phyloP scores from a whole-genome alignment of 73 alveolate genomes.

The Halteria grandinella region DNA sequence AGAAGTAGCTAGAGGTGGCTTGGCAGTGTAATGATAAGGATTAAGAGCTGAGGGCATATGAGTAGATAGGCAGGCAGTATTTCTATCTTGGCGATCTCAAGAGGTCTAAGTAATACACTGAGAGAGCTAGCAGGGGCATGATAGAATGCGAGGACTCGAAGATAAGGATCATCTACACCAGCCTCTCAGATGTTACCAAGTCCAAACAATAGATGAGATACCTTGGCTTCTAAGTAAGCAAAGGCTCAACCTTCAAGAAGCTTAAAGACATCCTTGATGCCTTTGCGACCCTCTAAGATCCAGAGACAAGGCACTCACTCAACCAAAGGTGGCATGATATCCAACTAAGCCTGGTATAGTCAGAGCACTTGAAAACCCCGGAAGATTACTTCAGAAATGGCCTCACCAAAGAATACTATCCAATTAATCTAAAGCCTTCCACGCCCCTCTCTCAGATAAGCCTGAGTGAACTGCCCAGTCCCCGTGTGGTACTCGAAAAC shows the following conservation, averaged over 20 bases:
- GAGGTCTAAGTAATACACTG: constrained; percentile 74
- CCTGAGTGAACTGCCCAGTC: constrained; percentile 45
- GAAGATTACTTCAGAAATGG: constrained; percentile 29
- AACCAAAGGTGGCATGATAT: neutral
- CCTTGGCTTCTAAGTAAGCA: neutral
- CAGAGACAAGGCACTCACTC: neutral
- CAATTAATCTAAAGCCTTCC: constrained; percentile 13
- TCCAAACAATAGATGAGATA: no score
- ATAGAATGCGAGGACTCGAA: constrained; percentile 17
- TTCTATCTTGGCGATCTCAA: constrained; percentile 73
- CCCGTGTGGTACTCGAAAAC: constrained; percentile 14
- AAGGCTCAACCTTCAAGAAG: constrained; percentile 3
- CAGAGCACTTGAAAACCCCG: neutral
- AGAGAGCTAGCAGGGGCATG: constrained; percentile 70
- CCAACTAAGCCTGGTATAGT: neutral
- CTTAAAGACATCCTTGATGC: constrained; percentile 12
- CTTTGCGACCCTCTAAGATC: neutral
- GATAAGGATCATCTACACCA: neutral
- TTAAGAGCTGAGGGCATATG: constrained; percentile 75
- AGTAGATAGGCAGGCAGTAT: constrained; percentile 72
- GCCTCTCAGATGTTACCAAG: neutral
- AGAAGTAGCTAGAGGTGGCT: constrained; percentile 71
- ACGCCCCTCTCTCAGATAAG: constrained; percentile 41
- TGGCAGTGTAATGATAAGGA: constrained; percentile 64
- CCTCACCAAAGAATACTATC: neutral